These are phyloP conservation scores for Oryza glumipatula DNA, from an alignment of 176 grass and related monocot species.

Conservation along the genomic window DNA sequence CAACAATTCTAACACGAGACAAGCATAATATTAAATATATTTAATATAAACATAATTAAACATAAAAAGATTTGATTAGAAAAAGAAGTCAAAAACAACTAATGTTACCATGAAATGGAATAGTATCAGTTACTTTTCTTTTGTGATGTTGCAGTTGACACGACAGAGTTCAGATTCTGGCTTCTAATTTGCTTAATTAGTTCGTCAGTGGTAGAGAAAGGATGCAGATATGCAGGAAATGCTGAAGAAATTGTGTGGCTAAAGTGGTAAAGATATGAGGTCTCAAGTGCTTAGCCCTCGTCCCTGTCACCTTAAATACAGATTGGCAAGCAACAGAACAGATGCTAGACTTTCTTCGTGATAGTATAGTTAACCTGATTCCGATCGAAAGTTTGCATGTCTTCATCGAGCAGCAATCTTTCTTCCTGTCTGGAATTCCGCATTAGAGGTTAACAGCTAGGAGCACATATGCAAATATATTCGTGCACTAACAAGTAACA, in stretches of 20 bases:
- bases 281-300: not conserved
- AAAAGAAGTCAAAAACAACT: no score
- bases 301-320: conserved; percentile 8
- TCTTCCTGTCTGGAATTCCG: conserved; percentile 16
- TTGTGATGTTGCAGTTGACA: not conserved
- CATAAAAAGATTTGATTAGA: no score
- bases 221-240: not conserved
- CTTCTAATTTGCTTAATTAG: not conserved
- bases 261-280: not conserved
- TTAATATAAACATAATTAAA: no score
- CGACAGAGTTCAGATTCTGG: conserved; percentile 1
- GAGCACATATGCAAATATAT: conserved; percentile 38
- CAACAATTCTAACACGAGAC: no score
- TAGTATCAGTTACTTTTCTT: not conserved
- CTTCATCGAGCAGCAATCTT: not conserved
- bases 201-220: conserved; percentile 4
- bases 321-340: not conserved
- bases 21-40: no score
- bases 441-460: not conserved
- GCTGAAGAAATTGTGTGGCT: not conserved
- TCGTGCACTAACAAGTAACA: conserved; percentile 13
- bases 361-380: not conserved
- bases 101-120: no score
- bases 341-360: not conserved
- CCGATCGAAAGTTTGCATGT: not conserved